These are phyloP conservation scores for Penicillium soppii DNA, from an alignment of 495 filamentous ascomycete species.

Conservation along the genomic window DNA sequence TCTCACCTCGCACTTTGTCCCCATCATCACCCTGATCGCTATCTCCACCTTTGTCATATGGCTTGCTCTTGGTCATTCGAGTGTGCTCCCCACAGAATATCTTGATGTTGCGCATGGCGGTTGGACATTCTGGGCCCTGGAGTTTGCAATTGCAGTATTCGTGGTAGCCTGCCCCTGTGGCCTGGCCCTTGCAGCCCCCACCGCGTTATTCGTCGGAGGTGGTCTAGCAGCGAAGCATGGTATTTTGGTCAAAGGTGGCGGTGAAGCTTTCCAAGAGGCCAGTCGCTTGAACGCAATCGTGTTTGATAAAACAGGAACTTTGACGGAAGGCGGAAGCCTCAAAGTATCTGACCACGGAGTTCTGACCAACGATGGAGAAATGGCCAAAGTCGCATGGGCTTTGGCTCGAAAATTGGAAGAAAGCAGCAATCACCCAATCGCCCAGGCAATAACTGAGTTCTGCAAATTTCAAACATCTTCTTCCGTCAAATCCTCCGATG, in stretches of 20 bases:
- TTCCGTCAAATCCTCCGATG: constrained; percentile 41
- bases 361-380: constrained; percentile 39
- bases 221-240: constrained; percentile 85
- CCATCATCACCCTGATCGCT: constrained; percentile 76
- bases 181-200: constrained; percentile 87
- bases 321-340: constrained; percentile 82
- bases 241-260: constrained; percentile 92
- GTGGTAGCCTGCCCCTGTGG: constrained; percentile 95
- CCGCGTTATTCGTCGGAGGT: constrained; percentile 88
- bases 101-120: constrained; percentile 66
- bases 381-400: constrained; percentile 43
- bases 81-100: constrained; percentile 63
- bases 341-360: constrained; percentile 71
- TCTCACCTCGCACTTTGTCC: constrained; percentile 87
- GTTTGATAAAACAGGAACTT: constrained; percentile 94
- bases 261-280: constrained; percentile 93
- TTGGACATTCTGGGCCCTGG: constrained; percentile 83
- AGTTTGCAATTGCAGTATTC: constrained; percentile 94
- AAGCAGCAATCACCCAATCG: constrained; percentile 83
- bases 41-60: constrained; percentile 82
- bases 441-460: constrained; percentile 72
- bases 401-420: constrained; percentile 71
- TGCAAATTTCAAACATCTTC: constrained; percentile 47
- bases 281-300: constrained; percentile 82
- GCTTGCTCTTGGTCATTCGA: constrained; percentile 72